These are phyloP conservation scores for Gleditsia sinensis DNA, from an alignment of 306 rosid genomes.

Conservation along the genomic window DNA sequence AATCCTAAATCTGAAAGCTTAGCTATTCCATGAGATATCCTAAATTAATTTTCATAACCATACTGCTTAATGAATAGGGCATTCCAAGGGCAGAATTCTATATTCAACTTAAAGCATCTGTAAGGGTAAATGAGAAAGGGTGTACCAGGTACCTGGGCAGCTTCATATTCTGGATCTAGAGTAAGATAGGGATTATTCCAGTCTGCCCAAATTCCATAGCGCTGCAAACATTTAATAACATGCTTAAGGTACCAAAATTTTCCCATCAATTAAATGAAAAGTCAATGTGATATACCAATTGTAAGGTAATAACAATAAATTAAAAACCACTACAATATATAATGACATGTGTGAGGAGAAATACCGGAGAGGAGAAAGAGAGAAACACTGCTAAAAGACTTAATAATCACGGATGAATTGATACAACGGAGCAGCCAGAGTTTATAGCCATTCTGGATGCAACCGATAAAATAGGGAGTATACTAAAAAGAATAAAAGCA, in stretches of 20 bases:
- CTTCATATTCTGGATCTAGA: constrained; percentile 94
- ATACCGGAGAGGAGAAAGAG: too few species aligned
- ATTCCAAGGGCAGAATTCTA: constrained; percentile 22
- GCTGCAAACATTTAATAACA: constrained; percentile 71
- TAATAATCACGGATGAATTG: too few species aligned
- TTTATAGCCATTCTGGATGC: too few species aligned
- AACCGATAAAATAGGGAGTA: too few species aligned
- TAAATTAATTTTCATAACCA: background rate
- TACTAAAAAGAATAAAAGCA: too few species aligned
- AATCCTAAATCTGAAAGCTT: constrained; percentile 15
- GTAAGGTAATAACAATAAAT: background rate
- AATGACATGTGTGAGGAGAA: background rate
- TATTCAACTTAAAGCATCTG: constrained; percentile 12
- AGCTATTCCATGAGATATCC: background rate
- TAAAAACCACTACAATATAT: background rate
- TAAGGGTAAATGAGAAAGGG: constrained; percentile 41
- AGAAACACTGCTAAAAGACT: too few species aligned
- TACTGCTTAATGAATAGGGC: constrained; percentile 21
- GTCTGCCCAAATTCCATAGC: constrained; percentile 99
- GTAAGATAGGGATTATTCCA: constrained; percentile 92
- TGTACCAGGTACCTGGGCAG: constrained; percentile 89
- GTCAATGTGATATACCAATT: background rate
- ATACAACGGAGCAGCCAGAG: too few species aligned
- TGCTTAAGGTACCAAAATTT: constrained; percentile 30
- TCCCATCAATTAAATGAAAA: constrained; percentile 11